phyloP scores from a whole-genome alignment of 768 basidiomycete species.

The Leccinellum luteum region DNA sequence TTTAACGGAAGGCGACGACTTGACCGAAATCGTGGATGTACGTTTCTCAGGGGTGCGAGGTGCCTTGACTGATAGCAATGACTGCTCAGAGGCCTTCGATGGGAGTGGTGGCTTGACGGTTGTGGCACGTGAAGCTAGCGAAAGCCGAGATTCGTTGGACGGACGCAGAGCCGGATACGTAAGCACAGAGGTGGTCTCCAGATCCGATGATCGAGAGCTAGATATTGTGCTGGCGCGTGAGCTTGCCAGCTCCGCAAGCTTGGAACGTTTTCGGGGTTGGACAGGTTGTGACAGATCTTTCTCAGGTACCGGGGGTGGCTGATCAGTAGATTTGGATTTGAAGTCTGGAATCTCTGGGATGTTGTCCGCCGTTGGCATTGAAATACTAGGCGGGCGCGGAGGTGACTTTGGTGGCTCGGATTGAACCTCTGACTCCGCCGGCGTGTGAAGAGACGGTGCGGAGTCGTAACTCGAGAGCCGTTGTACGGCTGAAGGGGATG shows the following conservation, averaged over 20 bases:
- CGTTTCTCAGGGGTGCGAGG: constrained; percentile 25
- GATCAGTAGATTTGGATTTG: constrained; percentile 44
- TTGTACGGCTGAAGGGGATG: constrained; percentile 63
- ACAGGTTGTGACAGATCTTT: constrained; percentile 22
- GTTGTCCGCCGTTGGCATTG: constrained; percentile 43
- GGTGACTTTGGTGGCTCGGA: constrained; percentile 36
- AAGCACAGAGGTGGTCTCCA: constrained; percentile 59
- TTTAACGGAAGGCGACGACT: constrained; percentile 25
- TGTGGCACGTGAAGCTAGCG: constrained; percentile 27
- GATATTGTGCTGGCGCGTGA: constrained; percentile 53
- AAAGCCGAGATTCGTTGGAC: constrained; percentile 51
- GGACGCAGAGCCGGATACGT: constrained; percentile 73
- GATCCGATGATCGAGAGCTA: constrained; percentile 54
- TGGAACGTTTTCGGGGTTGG: constrained; percentile 50
- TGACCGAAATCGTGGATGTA: constrained; percentile 16
- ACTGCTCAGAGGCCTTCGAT: constrained; percentile 20
- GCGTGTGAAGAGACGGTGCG: constrained; percentile 51
- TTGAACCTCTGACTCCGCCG: constrained; percentile 34
- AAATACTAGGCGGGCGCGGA: constrained; percentile 42
- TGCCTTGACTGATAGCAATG: constrained; percentile 15
- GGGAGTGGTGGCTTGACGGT: constrained; percentile 7
- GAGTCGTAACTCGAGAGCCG: constrained; percentile 57
- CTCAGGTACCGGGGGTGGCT: constrained; percentile 24
- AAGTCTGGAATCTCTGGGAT: constrained; percentile 57
- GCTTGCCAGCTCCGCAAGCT: constrained; percentile 65